phyloP scores from a whole-genome alignment of 371 early-diverging fungal genomes.

The Batkoa obscura region DNA sequence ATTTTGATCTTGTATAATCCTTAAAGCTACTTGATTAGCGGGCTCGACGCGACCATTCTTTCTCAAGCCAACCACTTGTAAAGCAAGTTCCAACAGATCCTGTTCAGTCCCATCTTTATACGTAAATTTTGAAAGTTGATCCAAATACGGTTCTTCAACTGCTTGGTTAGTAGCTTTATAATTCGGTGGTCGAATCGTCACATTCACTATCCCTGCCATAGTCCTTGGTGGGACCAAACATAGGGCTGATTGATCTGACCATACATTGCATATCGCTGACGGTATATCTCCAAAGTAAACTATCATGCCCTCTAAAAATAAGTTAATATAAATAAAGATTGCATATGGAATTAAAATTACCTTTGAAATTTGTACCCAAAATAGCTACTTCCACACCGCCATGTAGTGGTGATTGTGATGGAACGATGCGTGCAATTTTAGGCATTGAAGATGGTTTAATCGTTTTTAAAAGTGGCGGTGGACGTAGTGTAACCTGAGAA shows the following conservation, averaged over 20 bases:
- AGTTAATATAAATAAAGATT: neutral
- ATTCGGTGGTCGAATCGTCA: conserved; percentile 17
- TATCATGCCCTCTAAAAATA: conserved; percentile 26
- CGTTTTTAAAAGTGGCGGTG: too few relatives aligned
- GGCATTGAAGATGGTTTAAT: too few relatives aligned
- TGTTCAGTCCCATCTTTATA: too few relatives aligned
- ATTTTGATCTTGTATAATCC: too few relatives aligned
- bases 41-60: too few relatives aligned
- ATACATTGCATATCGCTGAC: conserved; percentile 35
- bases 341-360: conserved; percentile 9
- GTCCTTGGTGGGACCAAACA: conserved; percentile 64
- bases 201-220: conserved; percentile 54
- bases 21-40: too few relatives aligned
- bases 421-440: conserved; percentile 36
- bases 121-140: too few relatives aligned
- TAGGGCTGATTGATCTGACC: conserved; percentile 56
- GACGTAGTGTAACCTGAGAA: too few relatives aligned
- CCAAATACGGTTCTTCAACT: too few relatives aligned
- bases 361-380: conserved; percentile 52
- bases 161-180: neutral
- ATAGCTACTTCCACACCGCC: conserved; percentile 76
- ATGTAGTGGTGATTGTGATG: conserved; percentile 54
- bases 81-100: too few relatives aligned
- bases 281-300: conserved; percentile 35
- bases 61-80: too few relatives aligned